These are phyloP conservation scores for Boletus rubescentipes DNA, from an alignment of 768 basidiomycete species.

Conservation along the genomic window DNA sequence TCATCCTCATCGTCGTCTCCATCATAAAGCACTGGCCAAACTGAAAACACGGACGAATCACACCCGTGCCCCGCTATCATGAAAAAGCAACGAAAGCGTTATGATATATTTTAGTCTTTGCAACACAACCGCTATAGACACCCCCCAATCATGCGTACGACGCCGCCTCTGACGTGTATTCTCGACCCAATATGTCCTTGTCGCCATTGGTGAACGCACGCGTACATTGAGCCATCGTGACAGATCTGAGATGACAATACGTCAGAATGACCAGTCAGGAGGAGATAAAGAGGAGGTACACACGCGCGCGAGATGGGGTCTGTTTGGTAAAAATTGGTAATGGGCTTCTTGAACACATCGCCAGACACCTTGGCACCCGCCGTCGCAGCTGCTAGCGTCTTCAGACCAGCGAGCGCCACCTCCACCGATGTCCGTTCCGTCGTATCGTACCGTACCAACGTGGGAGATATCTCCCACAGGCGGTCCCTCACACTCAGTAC, in stretches of 20 bases:
- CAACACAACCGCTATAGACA: constrained; percentile 2
- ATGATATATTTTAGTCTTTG: constrained; percentile 10
- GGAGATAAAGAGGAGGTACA: constrained; percentile 35
- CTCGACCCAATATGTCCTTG: constrained; percentile 3
- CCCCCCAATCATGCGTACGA: constrained; percentile 14
- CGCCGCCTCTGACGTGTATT: not conserved
- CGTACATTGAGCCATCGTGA: constrained; percentile 94
- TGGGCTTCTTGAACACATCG: constrained; percentile 70
- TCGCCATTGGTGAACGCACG: constrained; percentile 81
- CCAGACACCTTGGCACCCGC: constrained; percentile 56
- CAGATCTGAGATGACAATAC: constrained; percentile 51
- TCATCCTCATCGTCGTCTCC: too few relatives aligned
- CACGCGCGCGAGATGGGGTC: constrained; percentile 93
- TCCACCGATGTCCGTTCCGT: constrained; percentile 76
- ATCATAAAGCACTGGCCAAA: too few relatives aligned
- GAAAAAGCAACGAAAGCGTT: too few relatives aligned
- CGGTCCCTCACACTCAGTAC: constrained; percentile 81
- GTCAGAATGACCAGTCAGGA: not conserved
- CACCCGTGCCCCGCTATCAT: too few relatives aligned
- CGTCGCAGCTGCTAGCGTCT: constrained; percentile 51
- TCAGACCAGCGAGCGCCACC: constrained; percentile 69
- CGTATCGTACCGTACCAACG: constrained; percentile 81
- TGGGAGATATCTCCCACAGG: constrained; percentile 95
- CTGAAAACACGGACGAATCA: too few relatives aligned
- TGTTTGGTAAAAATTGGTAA: constrained; percentile 94